phyloP scores from a whole-genome alignment of 306 rosid genomes.

The Abrus precatorius region DNA sequence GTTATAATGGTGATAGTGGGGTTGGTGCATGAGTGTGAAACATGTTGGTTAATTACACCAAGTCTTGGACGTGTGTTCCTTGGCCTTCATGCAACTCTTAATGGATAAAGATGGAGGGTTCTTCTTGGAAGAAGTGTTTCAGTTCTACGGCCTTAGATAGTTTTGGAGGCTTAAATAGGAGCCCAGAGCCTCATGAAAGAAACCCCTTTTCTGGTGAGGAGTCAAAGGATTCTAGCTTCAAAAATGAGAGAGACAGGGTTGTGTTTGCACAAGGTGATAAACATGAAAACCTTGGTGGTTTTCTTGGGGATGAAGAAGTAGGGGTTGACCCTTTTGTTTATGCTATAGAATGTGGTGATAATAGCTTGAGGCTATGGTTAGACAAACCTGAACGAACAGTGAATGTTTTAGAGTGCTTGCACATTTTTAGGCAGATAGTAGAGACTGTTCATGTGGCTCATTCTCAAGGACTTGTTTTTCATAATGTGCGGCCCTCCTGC shows the following conservation, averaged over 20 bases:
- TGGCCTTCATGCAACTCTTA: conserved; percentile 64
- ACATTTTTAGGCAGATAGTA: conserved; percentile 80
- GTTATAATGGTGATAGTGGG: conserved; percentile 52
- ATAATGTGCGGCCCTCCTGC: conserved; percentile 86
- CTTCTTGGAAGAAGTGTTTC: conserved; percentile 62
- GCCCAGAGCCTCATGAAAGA: conserved; percentile 49
- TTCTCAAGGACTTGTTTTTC: conserved; percentile 81
- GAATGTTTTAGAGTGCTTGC: conserved; percentile 74
- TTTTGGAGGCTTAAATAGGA: conserved; percentile 59
- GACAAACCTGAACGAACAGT: conserved; percentile 75
- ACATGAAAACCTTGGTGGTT: conserved; percentile 56
- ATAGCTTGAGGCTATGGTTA: conserved; percentile 85
- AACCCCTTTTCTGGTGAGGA: conserved; percentile 54
- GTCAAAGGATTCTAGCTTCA: conserved; percentile 50
- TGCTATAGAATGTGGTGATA: conserved; percentile 68
- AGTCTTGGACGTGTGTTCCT: conserved; percentile 7
- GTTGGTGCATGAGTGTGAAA: conserved; percentile 43
- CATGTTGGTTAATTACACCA: conserved; percentile 48
- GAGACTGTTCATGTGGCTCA: conserved; percentile 78
- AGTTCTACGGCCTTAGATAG: conserved; percentile 59
- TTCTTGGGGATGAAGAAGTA: conserved; percentile 64
- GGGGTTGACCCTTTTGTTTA: conserved; percentile 57
- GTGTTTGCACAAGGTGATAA: conserved; percentile 41
- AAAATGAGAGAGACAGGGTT: conserved; percentile 54
- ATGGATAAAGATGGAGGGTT: conserved; percentile 72